A percentile compares a stretch with the other conserved stretches of the same genome.
phyloP scores from a whole-genome alignment of 1,284 basidiomycete species.

The Wallemia hederae region DNA sequence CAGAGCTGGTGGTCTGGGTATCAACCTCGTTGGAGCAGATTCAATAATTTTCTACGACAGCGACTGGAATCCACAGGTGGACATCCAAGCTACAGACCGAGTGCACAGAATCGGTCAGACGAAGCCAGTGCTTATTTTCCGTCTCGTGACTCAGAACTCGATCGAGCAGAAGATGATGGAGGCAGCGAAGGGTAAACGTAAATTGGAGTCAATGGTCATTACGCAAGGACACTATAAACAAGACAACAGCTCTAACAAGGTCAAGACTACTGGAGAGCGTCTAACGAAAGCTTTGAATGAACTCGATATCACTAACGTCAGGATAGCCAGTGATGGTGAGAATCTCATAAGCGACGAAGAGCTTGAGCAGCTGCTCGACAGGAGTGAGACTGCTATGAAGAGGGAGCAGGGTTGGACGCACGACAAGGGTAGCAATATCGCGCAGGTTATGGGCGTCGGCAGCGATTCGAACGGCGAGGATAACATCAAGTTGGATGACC shows the following conservation, averaged over 20 bases:
- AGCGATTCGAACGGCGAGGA: neutral
- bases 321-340: slow-evolving; percentile 47
- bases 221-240: slow-evolving; percentile 33
- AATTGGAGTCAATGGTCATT: slow-evolving; percentile 77
- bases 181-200: slow-evolving; percentile 50
- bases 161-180: slow-evolving; percentile 76
- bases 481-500: neutral
- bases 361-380: slow-evolving; percentile 47
- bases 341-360: slow-evolving; percentile 54
- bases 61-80: slow-evolving; percentile 25
- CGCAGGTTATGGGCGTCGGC: neutral
- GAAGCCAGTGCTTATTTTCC: slow-evolving; percentile 35
- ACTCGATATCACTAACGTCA: slow-evolving; percentile 64
- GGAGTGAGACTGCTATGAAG: slow-evolving; percentile 46
- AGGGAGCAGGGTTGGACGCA: slow-evolving; percentile 43
- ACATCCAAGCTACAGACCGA: slow-evolving; percentile 79
- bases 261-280: neutral
- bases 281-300: slow-evolving; percentile 49
- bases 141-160: slow-evolving; percentile 22
- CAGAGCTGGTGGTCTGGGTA: slow-evolving; percentile 47
- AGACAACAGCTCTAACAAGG: neutral
- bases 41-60: slow-evolving; percentile 14
- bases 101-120: slow-evolving; percentile 89
- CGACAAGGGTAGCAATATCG: slow-evolving; percentile 2
- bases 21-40: slow-evolving; percentile 78